A percentile compares a stretch with the other conserved stretches of the same genome.
Conservation (phyloP, 176 grass and related monocot genomes). For the Oryza coarctata region DNA sequence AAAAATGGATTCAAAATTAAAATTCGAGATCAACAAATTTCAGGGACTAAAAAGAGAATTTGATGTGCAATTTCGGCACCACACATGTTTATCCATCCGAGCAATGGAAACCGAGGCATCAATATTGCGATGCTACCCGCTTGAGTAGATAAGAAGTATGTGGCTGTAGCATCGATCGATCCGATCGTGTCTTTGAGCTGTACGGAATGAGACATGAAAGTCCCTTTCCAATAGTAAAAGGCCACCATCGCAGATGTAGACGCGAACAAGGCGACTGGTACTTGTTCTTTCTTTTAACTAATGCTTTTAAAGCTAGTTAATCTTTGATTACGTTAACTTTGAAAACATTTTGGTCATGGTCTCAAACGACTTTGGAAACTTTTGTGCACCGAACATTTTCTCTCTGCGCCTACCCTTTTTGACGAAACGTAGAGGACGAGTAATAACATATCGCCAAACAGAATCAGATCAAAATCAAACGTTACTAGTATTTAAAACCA, state of each 20-base stretch:
- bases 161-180: background rate
- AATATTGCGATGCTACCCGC: background rate
- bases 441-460: background rate
- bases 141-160: conserved; percentile 14
- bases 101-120: background rate
- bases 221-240: conserved; percentile 1
- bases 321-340: background rate
- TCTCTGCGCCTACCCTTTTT: background rate
- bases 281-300: background rate
- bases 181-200: background rate
- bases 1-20: too few species aligned
- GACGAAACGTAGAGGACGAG: background rate
- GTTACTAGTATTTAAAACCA: too few species aligned
- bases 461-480: background rate
- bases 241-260: conserved; percentile 19
- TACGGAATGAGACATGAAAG: background rate
- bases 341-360: background rate
- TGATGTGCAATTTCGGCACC: background rate
- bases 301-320: background rate
- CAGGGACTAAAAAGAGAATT: background rate
- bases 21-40: too few species aligned
- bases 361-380: background rate
- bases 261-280: background rate
- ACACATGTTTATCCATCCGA: conserved; percentile 7
- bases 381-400: background rate